Evolutionary conservation across 768 basidiomycete genomes (phyloP), one percentile per base, ranked within the genome.

Genomic region (Agaricus blazei): DNA sequence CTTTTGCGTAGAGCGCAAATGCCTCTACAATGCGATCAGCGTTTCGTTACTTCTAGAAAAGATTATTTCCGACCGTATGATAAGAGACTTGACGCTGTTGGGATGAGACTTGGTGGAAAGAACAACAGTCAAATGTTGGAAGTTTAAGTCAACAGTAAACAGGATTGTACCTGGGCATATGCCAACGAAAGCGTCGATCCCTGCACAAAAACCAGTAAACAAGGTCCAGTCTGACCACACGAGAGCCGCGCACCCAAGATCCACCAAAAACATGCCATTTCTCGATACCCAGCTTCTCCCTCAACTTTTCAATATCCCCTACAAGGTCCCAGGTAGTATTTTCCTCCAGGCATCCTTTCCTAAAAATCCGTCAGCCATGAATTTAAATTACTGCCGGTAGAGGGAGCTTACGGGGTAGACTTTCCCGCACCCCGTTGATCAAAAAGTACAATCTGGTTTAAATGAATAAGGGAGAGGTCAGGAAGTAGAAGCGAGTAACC

Each of bases 261-360:
- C 94, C 94, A 28, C 95, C 95, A 65, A 98, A 97, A 27, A 97
- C 90, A 54, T 95, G 85, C 94, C 93, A 97, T 64, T 84, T 90
- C 19, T 90, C 85, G 54, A 98, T 78, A 41, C 71, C 71, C 14
- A 98, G 78, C 56, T 88, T 80, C 65, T 86, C 75, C 54, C 95
- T 80, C 26, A 96, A 72, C 63, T 75, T 86, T 67, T 98, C 95
- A 8, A 93, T 83, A 64, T 98, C 95, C 59, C 82, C 87, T 24
- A 98, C 92, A 41, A 96, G 83, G 65, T 93, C 87, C 91, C 90
- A 93, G 3, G 94, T 97, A 2, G 93, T 97, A 69, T 98, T 98
- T 49, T 93, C 87, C 60, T 90, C 86, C 1, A 87, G 69, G 34
- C 69, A 87, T 8, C 93, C 93, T 52, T 66, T 79, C 69, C 90